These are phyloP conservation scores for Cordyceps sp. DNA, from an alignment of 2,329 filamentous ascomycete species.

Conservation along the genomic window DNA sequence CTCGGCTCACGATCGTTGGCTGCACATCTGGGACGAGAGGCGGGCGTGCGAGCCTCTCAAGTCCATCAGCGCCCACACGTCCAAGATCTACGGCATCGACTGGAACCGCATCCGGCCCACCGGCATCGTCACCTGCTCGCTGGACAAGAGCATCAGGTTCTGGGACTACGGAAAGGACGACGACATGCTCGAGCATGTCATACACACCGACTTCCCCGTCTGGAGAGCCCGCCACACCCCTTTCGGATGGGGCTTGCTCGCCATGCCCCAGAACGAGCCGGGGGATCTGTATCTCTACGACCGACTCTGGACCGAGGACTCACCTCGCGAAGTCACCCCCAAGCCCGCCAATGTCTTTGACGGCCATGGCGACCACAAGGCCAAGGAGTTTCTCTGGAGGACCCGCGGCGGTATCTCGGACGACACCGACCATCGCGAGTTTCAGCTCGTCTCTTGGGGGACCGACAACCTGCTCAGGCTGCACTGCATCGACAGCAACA, in stretches of 20 bases:
- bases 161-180: slow-evolving; percentile 60
- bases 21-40: slow-evolving; percentile 82
- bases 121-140: slow-evolving; percentile 69
- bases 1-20: slow-evolving; percentile 74
- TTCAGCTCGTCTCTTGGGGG: slow-evolving; percentile 87
- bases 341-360: slow-evolving; percentile 40
- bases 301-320: slow-evolving; percentile 29
- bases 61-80: slow-evolving; percentile 75
- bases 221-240: slow-evolving; percentile 86
- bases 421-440: slow-evolving; percentile 71
- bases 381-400: slow-evolving; percentile 87
- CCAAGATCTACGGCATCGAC: slow-evolving; percentile 89
- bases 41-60: slow-evolving; percentile 62
- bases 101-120: slow-evolving; percentile 70
- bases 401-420: slow-evolving; percentile 51
- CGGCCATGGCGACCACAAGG: slow-evolving; percentile 49
- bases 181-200: slow-evolving; percentile 56
- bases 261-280: slow-evolving; percentile 83
- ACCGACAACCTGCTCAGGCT: slow-evolving; percentile 70
- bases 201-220: slow-evolving; percentile 70
- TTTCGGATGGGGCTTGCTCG: slow-evolving; percentile 70
- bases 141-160: slow-evolving; percentile 85
- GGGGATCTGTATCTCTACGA: slow-evolving; percentile 77
- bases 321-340: slow-evolving; percentile 24
- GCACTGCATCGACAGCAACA: slow-evolving; percentile 50